Base-by-base conservation (phyloP, 1,284 basidiomycete genomes). In the Tilletia indica region DNA sequence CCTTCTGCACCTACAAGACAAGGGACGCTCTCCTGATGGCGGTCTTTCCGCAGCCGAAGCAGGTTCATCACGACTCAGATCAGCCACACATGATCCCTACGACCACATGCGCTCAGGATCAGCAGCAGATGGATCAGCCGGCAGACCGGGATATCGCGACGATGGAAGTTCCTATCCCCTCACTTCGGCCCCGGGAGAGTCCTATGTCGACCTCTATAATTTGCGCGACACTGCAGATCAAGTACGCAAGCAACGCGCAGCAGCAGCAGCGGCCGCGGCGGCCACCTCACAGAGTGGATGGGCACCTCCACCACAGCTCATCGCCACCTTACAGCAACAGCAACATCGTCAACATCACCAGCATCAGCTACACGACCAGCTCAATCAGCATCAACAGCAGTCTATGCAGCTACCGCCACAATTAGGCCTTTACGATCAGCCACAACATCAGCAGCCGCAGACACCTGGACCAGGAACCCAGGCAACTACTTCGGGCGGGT, bases 401-500 rank as follows among this genome's bases (percentile, higher is more conserved):
- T 31, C 31, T 63, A 69, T 12, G 34, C 70, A 6, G 71, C 75
- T 1, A 69, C 64, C 1, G 25, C 25, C 25, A 42, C 19, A 16
- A 45, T 45, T 14, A 45, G 42, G 9, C 6, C 42, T 45, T 14
- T 45, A 45, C 63, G n/a, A 66, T 66, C 38, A 45, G 19, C 21
- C 16, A n/a, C 63, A 66, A 66, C 51, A 54, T 54, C 51, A 54
- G n/a, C 51, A 8, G 42, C 42, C 42, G 14, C 42, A 8, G 42
- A 14, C 9, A 3, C 9, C 42, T 45, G 42, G 42, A 8, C 42
- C 42, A 8, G 25, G 51, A 16, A 36, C 36, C 31, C 58, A 63
- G 21, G 58, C 58, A 9, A 63, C 58, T 9, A 9, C 25, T 31
- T 63, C 58, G 12, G 58, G 58, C 25, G 78, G 73, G 0, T 80